Conservation (phyloP, 768 basidiomycete species). For the Kwoniella europaea region DNA sequence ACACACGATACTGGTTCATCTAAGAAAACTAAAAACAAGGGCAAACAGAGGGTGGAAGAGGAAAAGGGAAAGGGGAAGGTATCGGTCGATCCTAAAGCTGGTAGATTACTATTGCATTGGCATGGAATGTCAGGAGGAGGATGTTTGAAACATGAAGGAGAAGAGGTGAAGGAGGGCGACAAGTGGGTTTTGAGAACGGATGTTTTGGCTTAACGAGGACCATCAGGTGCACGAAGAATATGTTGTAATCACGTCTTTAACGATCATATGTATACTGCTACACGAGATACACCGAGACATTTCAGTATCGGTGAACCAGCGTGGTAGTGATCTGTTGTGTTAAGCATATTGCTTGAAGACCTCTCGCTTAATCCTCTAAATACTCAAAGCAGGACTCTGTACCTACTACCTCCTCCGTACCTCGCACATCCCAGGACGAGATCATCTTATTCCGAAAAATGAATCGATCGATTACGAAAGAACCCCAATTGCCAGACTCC, state of each 20-base stretch:
- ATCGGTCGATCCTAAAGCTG: slow-evolving; percentile 36
- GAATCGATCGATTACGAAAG: background rate
- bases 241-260: background rate
- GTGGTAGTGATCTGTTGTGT: no score
- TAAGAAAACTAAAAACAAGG: slow-evolving; percentile 10
- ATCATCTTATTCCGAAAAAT: no score
- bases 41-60: background rate
- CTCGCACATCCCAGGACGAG: background rate
- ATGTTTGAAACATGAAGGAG: slow-evolving; percentile 48
- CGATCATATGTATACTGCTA: background rate
- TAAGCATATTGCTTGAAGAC: no score
- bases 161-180: slow-evolving; percentile 38
- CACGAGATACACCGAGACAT: background rate
- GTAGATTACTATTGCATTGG: slow-evolving; percentile 44
- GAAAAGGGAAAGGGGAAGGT: slow-evolving; percentile 23
- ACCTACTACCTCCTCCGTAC: background rate
- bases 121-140: slow-evolving; percentile 41
- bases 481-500: background rate
- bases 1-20: background rate
- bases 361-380: no score
- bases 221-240: background rate
- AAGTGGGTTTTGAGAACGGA: slow-evolving; percentile 52
- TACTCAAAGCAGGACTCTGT: no score
- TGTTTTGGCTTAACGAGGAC: slow-evolving; percentile 30
- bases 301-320: no score